A percentile compares a stretch with the other conserved stretches of the same genome.
Evolutionary conservation across 202 grass and related monocot species (phyloP).

Genomic region (Schoenoplectus triqueter): DNA sequence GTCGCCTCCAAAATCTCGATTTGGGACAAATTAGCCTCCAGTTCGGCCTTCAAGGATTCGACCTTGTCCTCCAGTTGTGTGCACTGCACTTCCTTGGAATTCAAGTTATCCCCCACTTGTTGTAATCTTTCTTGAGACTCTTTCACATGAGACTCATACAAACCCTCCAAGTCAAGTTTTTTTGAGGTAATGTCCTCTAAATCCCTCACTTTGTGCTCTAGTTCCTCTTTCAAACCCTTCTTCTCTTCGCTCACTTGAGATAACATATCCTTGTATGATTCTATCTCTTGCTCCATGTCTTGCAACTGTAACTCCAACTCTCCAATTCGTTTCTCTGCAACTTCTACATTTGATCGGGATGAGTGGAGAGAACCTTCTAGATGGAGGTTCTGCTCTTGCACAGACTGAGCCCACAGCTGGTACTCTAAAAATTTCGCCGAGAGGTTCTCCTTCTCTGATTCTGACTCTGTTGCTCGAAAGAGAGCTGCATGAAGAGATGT

Average conservation of each 20-base stretch:
- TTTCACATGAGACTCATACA: slow-evolving; percentile 76
- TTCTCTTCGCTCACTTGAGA: slow-evolving; percentile 70
- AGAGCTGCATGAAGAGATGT: slow-evolving; percentile 52
- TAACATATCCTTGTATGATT: slow-evolving; percentile 68
- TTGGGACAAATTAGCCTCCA: slow-evolving; percentile 68
- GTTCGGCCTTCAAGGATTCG: slow-evolving; percentile 73
- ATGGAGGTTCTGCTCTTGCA: slow-evolving; percentile 63
- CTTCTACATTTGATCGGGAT: slow-evolving; percentile 63
- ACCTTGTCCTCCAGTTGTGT: slow-evolving; percentile 60
- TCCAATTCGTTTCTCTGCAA: slow-evolving; percentile 58
- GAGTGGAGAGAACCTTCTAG: slow-evolving; percentile 67
- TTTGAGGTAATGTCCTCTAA: slow-evolving; percentile 74
- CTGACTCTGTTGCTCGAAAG: slow-evolving; percentile 58
- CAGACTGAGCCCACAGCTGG: slow-evolving; percentile 61
- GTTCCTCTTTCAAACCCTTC: slow-evolving; percentile 74
- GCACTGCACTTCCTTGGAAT: slow-evolving; percentile 65
- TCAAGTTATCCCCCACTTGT: slow-evolving; percentile 52
- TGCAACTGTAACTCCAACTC: slow-evolving; percentile 67
- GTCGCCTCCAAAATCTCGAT: slow-evolving; percentile 66
- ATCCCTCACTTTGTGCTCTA: slow-evolving; percentile 69
- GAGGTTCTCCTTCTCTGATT: slow-evolving; percentile 75
- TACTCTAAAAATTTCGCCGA: slow-evolving; percentile 69
- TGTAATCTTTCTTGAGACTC: slow-evolving; percentile 74
- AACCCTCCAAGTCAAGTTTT: slow-evolving; percentile 66
- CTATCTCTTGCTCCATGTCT: slow-evolving; percentile 75